A percentile compares a stretch with the other conserved stretches of the same genome.
These are phyloP conservation scores for Caryocar brasiliense DNA, from an alignment of 441 rosid genomes.

Conservation along the genomic window DNA sequence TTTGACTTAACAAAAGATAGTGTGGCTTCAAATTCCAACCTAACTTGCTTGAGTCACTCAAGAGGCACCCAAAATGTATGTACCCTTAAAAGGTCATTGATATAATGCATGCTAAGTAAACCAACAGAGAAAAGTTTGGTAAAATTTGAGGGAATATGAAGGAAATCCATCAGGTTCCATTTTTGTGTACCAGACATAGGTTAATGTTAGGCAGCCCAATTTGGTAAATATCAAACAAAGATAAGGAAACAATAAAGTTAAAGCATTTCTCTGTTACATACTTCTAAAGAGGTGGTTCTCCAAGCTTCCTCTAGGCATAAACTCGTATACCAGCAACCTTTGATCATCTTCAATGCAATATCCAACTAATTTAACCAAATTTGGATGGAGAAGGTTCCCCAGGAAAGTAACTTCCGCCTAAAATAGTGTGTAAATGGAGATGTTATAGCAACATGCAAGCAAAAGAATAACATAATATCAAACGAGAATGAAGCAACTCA, in stretches of 20 bases:
- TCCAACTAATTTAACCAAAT: conserved; percentile 51
- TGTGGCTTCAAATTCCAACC: neutral
- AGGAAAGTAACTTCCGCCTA: conserved; percentile 62
- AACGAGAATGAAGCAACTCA: neutral
- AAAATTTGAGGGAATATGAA: too few relatives aligned
- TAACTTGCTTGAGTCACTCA: neutral
- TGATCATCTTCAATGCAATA: conserved; percentile 62
- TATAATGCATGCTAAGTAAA: neutral
- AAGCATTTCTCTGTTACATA: conserved; percentile 31
- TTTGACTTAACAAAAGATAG: neutral
- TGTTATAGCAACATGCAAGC: too few relatives aligned
- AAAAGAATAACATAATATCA: too few relatives aligned
- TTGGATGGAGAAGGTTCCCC: conserved; percentile 52
- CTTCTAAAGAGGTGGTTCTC: conserved; percentile 61
- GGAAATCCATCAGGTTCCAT: too few relatives aligned
- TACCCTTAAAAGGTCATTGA: neutral
- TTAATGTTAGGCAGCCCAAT: too few relatives aligned
- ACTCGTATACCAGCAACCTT: conserved; percentile 47
- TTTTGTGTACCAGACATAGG: too few relatives aligned
- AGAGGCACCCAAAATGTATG: neutral
- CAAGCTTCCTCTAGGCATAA: conserved; percentile 59
- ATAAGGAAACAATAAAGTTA: too few relatives aligned
- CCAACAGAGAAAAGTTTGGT: neutral
- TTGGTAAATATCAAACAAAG: too few relatives aligned
- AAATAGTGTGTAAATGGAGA: neutral